A percentile compares a stretch with the other conserved stretches of the same genome.
Evolutionary conservation across 176 grass and related monocot genomes (phyloP).

Genomic region (Paspalum vaginatum): DNA sequence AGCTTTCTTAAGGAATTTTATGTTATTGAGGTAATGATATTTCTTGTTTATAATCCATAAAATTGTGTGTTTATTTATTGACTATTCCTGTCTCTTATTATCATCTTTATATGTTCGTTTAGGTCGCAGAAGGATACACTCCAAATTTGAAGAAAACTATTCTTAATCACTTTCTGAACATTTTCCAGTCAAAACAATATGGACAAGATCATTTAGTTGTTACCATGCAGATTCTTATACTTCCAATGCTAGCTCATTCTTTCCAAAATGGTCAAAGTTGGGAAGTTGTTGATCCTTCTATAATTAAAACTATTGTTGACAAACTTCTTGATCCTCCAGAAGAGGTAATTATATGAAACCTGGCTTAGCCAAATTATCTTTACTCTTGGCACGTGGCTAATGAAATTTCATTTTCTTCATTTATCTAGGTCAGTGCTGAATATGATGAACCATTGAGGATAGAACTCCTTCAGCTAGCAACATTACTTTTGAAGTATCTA

Average conservation of each 20-base stretch:
- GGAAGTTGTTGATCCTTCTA: slow-evolving; percentile 91
- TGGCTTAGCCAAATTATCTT: background rate
- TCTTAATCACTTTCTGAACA: slow-evolving; percentile 86
- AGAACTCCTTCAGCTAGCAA: slow-evolving; percentile 97
- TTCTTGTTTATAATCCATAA: slow-evolving; percentile 12
- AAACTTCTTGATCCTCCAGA: slow-evolving; percentile 98
- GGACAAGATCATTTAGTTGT: slow-evolving; percentile 98
- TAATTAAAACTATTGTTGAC: slow-evolving; percentile 96
- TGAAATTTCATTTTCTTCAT: slow-evolving; percentile 25
- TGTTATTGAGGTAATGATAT: slow-evolving; percentile 80
- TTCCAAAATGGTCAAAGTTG: slow-evolving; percentile 96
- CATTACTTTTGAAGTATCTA: slow-evolving; percentile 96
- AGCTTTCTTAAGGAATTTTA: slow-evolving; percentile 98
- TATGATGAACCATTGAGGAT: slow-evolving; percentile 97
- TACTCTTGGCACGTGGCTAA: background rate
- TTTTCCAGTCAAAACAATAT: slow-evolving; percentile 95
- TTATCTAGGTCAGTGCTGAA: slow-evolving; percentile 84
- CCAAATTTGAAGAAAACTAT: slow-evolving; percentile 91
- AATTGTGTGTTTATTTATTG: slow-evolving; percentile 30
- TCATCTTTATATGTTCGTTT: slow-evolving; percentile 30
- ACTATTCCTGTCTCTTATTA: slow-evolving; percentile 35
- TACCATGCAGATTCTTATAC: slow-evolving; percentile 99
- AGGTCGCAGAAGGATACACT: slow-evolving; percentile 96
- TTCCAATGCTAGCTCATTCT: slow-evolving; percentile 98
- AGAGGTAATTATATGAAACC: slow-evolving; percentile 60